Conservation (phyloP, 169 alveolate genomes). For the Theileria annulata region DNA sequence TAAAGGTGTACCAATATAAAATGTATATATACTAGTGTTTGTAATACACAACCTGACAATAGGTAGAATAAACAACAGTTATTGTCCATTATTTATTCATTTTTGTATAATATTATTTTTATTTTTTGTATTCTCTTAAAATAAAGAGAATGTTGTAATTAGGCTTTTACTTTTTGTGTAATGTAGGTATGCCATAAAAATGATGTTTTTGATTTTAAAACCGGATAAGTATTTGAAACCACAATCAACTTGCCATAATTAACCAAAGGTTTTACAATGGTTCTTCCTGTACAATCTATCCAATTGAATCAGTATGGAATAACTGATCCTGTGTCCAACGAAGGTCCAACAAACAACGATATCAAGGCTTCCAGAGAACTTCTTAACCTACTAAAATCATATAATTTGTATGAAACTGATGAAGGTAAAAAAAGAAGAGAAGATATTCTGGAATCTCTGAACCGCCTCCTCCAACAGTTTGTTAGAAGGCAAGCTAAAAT, state of each 20-base stretch:
- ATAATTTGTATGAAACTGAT: slow-evolving; percentile 86
- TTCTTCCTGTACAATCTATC: background rate
- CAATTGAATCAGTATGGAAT: slow-evolving; percentile 60
- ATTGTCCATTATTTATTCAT: background rate
- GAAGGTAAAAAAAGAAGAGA: slow-evolving; percentile 86
- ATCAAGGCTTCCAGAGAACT: slow-evolving; percentile 76
- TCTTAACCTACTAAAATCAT: slow-evolving; percentile 71
- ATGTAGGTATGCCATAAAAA: background rate
- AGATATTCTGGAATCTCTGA: slow-evolving; percentile 85
- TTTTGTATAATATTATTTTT: background rate
- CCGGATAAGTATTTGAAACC: slow-evolving; percentile 6
- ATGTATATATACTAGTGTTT: background rate
- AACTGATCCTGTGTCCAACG: slow-evolving; percentile 71
- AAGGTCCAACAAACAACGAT: slow-evolving; percentile 82
- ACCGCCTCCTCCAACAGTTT: slow-evolving; percentile 87
- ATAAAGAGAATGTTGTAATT: background rate
- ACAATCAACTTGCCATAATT: background rate
- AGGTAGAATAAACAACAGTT: background rate
- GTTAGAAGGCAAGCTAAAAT: slow-evolving; percentile 74
- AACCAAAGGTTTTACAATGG: slow-evolving; percentile 13
- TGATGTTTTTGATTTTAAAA: background rate
- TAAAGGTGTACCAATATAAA: background rate
- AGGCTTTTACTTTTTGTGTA: background rate
- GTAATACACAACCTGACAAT: slow-evolving; percentile 13
- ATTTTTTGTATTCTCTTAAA: background rate